These are phyloP conservation scores for Fraxinus albicans DNA, from an alignment of 305 asterid species.

Conservation along the genomic window DNA sequence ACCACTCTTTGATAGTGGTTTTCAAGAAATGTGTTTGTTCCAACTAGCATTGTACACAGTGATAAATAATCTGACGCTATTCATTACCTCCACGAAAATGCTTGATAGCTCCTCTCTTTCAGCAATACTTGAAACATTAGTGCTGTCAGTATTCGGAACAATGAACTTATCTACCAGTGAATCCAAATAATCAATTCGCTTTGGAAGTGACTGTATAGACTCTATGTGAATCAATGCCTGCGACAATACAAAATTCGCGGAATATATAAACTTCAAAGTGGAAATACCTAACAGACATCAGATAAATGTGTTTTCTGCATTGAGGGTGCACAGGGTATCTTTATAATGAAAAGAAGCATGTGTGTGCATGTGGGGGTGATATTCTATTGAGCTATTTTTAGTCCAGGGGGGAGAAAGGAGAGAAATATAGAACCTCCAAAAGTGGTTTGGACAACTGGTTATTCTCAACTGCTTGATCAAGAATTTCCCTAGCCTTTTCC, in stretches of 20 bases:
- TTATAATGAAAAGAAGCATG: neutral
- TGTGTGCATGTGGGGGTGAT: neutral
- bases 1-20: neutral
- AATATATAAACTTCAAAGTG: slow-evolving; percentile 11
- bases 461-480: slow-evolving; percentile 78
- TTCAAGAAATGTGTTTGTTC: neutral
- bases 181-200: slow-evolving; percentile 74
- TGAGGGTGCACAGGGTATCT: neutral
- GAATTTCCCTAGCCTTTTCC: slow-evolving; percentile 88
- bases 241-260: slow-evolving; percentile 22
- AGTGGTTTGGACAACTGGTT: slow-evolving; percentile 81
- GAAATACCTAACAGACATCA: neutral
- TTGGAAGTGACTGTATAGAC: slow-evolving; percentile 82
- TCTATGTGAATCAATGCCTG: slow-evolving; percentile 98
- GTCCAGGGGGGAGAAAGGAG: slow-evolving; percentile 7
- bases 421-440: slow-evolving; percentile 62
- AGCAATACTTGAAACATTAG: slow-evolving; percentile 60
- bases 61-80: neutral
- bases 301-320: neutral
- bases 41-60: neutral
- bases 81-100: slow-evolving; percentile 87
- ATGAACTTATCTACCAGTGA: slow-evolving; percentile 80
- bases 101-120: slow-evolving; percentile 95
- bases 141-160: slow-evolving; percentile 52
- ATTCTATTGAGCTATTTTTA: neutral